Conservation (phyloP, 2,329 filamentous ascomycete species). For the Trichoderma oligosporum region DNA sequence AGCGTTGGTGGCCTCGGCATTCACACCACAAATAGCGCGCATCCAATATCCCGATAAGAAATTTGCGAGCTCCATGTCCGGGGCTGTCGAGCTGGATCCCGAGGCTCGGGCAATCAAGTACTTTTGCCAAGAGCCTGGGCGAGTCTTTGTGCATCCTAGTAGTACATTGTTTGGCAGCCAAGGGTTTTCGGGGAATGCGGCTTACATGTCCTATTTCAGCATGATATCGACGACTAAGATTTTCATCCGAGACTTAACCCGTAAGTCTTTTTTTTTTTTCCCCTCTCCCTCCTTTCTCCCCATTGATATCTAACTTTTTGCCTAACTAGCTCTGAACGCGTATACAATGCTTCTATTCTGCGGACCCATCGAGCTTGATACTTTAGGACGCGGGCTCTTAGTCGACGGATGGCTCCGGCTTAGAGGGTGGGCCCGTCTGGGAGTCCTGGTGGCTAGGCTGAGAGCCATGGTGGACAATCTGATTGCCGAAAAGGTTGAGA, state of each 20-base stretch:
- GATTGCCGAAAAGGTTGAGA: slow-evolving; percentile 75
- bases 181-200: slow-evolving; percentile 67
- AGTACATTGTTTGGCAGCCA: slow-evolving; percentile 83
- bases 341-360: slow-evolving; percentile 87
- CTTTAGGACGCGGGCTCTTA: slow-evolving; percentile 76
- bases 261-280: slow-evolving; percentile 47
- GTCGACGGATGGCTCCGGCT: slow-evolving; percentile 88
- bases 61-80: slow-evolving; percentile 80
- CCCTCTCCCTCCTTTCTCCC: not conserved
- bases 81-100: slow-evolving; percentile 87
- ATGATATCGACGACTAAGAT: slow-evolving; percentile 91
- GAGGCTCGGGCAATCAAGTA: slow-evolving; percentile 91
- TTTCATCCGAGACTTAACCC: slow-evolving; percentile 86
- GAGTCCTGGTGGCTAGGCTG: slow-evolving; percentile 79
- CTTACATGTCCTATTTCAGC: slow-evolving; percentile 84
- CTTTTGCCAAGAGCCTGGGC: slow-evolving; percentile 77
- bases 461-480: slow-evolving; percentile 83
- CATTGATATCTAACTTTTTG: not conserved
- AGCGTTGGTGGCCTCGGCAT: slow-evolving; percentile 68
- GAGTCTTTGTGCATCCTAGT: slow-evolving; percentile 89
- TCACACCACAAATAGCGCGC: slow-evolving; percentile 81
- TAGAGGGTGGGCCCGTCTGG: slow-evolving; percentile 90
- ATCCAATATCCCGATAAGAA: slow-evolving; percentile 96
- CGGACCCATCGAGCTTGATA: slow-evolving; percentile 80
- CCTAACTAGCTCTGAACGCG: slow-evolving; percentile 74